Percentiles rank a stretch among this genome's conserved stretches.
phyloP scores from a whole-genome alignment of 2,329 filamentous ascomycete species.

The Penicillium brevicompactum region DNA sequence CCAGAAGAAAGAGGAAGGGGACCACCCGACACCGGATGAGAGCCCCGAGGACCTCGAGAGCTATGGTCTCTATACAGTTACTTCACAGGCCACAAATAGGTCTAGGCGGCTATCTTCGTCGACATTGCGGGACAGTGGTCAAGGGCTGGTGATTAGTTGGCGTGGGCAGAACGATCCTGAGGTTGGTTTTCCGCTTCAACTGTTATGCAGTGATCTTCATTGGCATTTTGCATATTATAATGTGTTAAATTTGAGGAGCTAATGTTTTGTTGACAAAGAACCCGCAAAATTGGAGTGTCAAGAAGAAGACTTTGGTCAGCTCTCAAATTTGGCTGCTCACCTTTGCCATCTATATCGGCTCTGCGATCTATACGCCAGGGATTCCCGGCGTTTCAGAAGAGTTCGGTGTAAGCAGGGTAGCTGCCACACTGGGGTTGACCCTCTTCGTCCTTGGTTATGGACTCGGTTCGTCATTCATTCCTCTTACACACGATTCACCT shows the following conservation, averaged over 20 bases:
- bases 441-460: slow-evolving; percentile 55
- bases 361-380: slow-evolving; percentile 53
- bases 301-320: slow-evolving; percentile 33
- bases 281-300: not conserved
- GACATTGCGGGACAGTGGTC: too few species aligned
- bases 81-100: not conserved
- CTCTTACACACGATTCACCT: too few species aligned
- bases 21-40: not conserved
- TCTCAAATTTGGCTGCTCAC: slow-evolving; percentile 53
- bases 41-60: not conserved
- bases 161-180: not conserved
- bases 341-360: slow-evolving; percentile 53
- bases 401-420: slow-evolving; percentile 48
- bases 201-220: too few species aligned
- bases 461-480: not conserved
- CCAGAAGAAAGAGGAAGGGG: too few species aligned
- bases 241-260: too few species aligned
- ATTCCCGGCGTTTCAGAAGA: slow-evolving; percentile 38
- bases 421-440: slow-evolving; percentile 51
- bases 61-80: not conserved
- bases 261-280: slow-evolving; percentile 11
- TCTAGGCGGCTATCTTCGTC: too few species aligned
- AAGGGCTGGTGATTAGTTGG: not conserved
- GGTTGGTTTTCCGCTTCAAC: slow-evolving; percentile 9
- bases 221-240: too few species aligned